These are phyloP conservation scores for Backusella parvicylindrica DNA, from an alignment of 192 early-diverging fungal species.

Conservation along the genomic window DNA sequence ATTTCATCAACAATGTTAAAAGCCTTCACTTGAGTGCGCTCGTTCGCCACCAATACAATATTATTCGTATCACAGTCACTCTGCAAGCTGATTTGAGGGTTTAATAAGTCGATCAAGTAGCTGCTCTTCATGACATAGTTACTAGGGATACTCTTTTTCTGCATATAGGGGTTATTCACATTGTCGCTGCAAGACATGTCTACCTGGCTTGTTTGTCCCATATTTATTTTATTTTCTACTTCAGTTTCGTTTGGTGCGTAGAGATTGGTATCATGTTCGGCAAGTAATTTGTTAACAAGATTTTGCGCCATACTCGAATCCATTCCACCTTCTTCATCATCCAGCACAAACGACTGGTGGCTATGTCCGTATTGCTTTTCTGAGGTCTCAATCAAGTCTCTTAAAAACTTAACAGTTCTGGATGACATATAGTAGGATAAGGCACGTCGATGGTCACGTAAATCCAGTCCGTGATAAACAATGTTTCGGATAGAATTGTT, in stretches of 20 bases:
- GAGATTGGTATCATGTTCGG: constrained; percentile 41
- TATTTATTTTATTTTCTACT: constrained; percentile 9
- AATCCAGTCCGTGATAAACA: constrained; percentile 70
- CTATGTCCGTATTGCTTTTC: neutral
- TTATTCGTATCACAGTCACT: constrained; percentile 44
- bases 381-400: constrained; percentile 50
- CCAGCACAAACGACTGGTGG: neutral
- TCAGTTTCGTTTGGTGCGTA: constrained; percentile 42
- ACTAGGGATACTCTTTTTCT: constrained; percentile 49
- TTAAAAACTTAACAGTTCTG: constrained; percentile 73
- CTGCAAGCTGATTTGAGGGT: constrained; percentile 73
- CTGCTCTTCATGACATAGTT: constrained; percentile 52
- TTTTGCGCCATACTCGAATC: constrained; percentile 35
- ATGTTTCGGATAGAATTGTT: constrained; percentile 82
- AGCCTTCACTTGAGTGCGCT: constrained; percentile 55
- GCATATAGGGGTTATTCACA: constrained; percentile 38
- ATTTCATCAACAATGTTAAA: constrained; percentile 56
- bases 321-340: constrained; percentile 24
- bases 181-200: constrained; percentile 22
- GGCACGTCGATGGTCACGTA: constrained; percentile 64
- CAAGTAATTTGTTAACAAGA: constrained; percentile 44
- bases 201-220: neutral
- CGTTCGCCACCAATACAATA: constrained; percentile 53
- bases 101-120: constrained; percentile 60
- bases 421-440: constrained; percentile 82